Base-by-base conservation (phyloP, 805 yeast genomes). In the Myxozyma kluyveri region DNA sequence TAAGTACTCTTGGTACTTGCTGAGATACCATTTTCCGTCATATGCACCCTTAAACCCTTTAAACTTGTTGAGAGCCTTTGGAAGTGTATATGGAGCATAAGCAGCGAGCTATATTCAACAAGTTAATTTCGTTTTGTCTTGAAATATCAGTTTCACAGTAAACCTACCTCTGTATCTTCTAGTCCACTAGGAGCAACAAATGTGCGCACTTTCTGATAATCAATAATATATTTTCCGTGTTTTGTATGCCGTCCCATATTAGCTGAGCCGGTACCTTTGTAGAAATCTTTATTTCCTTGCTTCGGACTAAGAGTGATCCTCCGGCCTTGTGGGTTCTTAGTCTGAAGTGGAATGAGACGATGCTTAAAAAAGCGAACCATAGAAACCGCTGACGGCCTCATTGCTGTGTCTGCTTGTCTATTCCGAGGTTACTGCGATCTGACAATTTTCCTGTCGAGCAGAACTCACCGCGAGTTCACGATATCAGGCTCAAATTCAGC, bases 231-330 rank as follows among this genome's bases (percentile, higher is more conserved):
- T 21, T 79, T 78, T 48, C 96, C 97, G 55, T 75, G 77, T 32
- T 76, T 74, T 48, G 93, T 85, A 65, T 84, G 81, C 47, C 75
- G 76, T 67, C 99, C 99, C 57, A 88, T 81, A 69, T 97, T 97
- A 2, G 95, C 79, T 3, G 99, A 87, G 52, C 97, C 80, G 21
- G 98, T 93, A 75, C 99, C 99, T 69, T 93, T 93, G 73, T 93
- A 93, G 72, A 77, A 86, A 63, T 86, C 84, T 74, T 90, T 89
- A 72, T 93, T 91, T 64, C 99, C 98, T 67, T 88, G 88, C 65
- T 93, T 93, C 21, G 96, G 84, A 21, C 96, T 85, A 62, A 91
- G 73, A 3, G 96, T 79, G 66, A 79, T 78, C 24, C 66, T 51
- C n/a, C 50, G 38, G 29, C 45, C 40, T 12, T 45, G 49, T 4